phyloP scores from a whole-genome alignment of 768 basidiomycete species.

The Russula lepida region DNA sequence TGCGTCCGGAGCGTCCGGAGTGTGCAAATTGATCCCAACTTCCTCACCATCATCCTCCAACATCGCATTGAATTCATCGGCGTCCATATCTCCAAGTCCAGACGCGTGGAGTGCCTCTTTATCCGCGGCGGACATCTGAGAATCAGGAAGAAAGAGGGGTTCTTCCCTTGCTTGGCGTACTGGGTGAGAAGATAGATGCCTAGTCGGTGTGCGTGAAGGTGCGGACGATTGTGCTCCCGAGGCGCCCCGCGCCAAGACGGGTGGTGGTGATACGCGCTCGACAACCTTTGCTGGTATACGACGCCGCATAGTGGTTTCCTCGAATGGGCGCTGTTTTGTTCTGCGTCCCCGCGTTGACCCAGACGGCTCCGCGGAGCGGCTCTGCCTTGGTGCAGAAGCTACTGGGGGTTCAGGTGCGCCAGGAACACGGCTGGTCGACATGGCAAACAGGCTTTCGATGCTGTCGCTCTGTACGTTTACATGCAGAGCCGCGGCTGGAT shows the following conservation, averaged over 20 bases:
- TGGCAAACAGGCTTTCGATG: conserved; percentile 60
- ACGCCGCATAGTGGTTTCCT: background rate
- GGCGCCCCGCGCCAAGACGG: conserved; percentile 1
- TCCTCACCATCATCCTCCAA: conserved; percentile 55
- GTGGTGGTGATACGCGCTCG: conserved; percentile 13
- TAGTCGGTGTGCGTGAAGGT: background rate
- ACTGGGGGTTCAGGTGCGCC: conserved; percentile 22
- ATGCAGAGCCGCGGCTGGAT: conserved; percentile 64
- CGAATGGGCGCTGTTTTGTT: conserved; percentile 11
- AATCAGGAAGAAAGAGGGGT: conserved; percentile 29
- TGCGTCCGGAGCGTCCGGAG: background rate
- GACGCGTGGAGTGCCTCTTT: conserved; percentile 46
- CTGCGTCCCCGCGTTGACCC: conserved; percentile 1
- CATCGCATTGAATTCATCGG: conserved; percentile 51
- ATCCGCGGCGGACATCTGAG: conserved; percentile 44
- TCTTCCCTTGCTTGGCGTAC: conserved; percentile 14
- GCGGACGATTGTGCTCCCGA: conserved; percentile 22
- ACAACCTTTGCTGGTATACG: conserved; percentile 18
- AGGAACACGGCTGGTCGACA: conserved; percentile 63
- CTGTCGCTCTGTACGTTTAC: conserved; percentile 68
- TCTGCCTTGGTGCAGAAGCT: background rate
- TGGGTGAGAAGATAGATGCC: background rate
- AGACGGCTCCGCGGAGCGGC: conserved; percentile 4
- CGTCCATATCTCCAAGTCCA: conserved; percentile 60
- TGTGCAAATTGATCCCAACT: conserved; percentile 24